A percentile compares a stretch with the other conserved stretches of the same genome.
Conservation (phyloP, 768 basidiomycete species). For the Lactifluus echinatus region DNA sequence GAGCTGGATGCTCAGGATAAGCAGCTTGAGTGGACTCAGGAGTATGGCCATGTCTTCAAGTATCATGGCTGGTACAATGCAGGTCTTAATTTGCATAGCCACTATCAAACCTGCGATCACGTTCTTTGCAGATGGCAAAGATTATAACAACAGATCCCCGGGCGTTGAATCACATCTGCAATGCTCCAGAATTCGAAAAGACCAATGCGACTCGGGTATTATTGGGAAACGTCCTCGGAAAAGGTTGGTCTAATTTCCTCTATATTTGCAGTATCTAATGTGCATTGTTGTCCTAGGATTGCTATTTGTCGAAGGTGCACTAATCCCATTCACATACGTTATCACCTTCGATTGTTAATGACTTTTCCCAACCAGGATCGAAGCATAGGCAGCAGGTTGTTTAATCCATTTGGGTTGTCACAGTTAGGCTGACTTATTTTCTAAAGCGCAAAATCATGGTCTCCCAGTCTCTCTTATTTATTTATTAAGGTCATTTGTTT, state of each 20-base stretch:
- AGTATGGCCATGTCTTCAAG: conserved; percentile 5
- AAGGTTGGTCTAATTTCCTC: neutral
- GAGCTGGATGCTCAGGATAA: neutral
- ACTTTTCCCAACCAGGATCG: neutral
- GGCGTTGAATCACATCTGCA: conserved; percentile 8
- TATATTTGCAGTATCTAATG: neutral
- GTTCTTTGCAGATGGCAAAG: neutral
- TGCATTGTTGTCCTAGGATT: neutral
- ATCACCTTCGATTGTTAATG: neutral
- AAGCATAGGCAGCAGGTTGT: no score
- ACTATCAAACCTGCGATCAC: neutral
- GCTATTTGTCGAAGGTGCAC: conserved; percentile 8
- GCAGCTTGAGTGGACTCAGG: conserved; percentile 1
- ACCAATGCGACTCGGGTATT: neutral
- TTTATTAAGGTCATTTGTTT: neutral
- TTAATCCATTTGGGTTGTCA: neutral
- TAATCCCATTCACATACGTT: neutral
- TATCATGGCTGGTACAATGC: conserved; percentile 9
- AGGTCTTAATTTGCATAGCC: neutral
- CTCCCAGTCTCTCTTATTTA: conserved; percentile 3
- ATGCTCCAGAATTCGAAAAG: conserved; percentile 11
- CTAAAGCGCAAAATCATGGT: conserved; percentile 13
- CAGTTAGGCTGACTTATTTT: neutral
- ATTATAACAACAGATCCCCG: conserved; percentile 1
- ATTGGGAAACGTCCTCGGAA: neutral